These are phyloP conservation scores for Paecilomyces sp. DNA, from an alignment of 2,329 filamentous ascomycete genomes.

Conservation along the genomic window DNA sequence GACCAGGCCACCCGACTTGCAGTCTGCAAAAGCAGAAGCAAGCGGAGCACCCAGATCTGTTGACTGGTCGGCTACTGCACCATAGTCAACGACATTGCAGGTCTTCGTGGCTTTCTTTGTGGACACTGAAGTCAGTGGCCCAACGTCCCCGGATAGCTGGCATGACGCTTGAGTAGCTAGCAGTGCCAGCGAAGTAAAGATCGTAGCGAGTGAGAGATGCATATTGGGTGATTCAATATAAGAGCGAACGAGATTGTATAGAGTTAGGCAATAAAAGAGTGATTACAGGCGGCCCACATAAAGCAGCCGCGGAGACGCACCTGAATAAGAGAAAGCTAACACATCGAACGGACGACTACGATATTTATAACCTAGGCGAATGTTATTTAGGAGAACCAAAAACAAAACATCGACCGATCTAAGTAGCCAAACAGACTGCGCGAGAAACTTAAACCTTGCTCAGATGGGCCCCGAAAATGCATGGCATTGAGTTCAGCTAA, in stretches of 20 bases:
- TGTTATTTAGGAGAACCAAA: too few relatives aligned
- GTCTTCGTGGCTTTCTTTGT: constrained; percentile 42
- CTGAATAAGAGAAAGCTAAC: background rate
- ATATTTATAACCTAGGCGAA: background rate
- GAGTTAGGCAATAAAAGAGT: background rate
- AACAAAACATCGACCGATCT: too few relatives aligned
- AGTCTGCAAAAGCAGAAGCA: constrained; percentile 42
- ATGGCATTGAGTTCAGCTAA: too few relatives aligned
- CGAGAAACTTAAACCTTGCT: too few relatives aligned
- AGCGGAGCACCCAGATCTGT: constrained; percentile 47
- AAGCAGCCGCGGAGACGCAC: background rate
- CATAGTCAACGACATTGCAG: constrained; percentile 49
- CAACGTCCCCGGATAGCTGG: constrained; percentile 37
- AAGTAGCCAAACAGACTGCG: too few relatives aligned
- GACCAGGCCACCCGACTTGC: constrained; percentile 45
- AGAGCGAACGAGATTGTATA: background rate
- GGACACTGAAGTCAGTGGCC: constrained; percentile 36
- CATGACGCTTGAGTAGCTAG: constrained; percentile 12
- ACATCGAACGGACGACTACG: background rate
- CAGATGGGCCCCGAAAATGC: too few relatives aligned
- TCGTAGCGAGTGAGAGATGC: background rate
- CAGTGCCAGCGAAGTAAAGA: background rate
- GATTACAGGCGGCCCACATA: background rate
- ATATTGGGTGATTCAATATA: background rate
- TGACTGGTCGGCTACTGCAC: constrained; percentile 44